Conservation (phyloP, 805 yeast species). For the Dipodascopsis uninucleata region DNA sequence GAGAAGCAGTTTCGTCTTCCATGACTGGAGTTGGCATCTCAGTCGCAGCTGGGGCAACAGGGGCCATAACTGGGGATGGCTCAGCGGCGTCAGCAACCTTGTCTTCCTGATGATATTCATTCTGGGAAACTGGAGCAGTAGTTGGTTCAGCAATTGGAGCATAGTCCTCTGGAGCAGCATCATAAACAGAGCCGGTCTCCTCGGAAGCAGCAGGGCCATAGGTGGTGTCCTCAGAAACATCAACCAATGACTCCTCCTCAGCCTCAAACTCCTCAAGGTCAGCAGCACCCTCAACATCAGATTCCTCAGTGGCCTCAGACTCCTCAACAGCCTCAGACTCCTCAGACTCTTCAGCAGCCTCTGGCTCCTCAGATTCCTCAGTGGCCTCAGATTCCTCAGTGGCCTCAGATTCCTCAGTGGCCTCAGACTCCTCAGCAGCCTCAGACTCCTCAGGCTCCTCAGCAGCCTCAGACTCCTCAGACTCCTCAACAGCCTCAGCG, state of each 20-base stretch:
- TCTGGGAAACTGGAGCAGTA: slow-evolving; percentile 10
- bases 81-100: too few relatives aligned
- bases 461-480: not conserved
- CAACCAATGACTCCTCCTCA: not conserved
- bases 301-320: not conserved
- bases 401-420: slow-evolving; percentile 3
- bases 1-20: slow-evolving; percentile 4
- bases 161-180: not conserved
- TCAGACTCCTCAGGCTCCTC: slow-evolving; percentile 4
- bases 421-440: not conserved
- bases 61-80: slow-evolving; percentile 13
- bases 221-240: slow-evolving; percentile 14
- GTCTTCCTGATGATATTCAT: slow-evolving; percentile 6
- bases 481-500: slow-evolving; percentile 5
- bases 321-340: slow-evolving; percentile 51
- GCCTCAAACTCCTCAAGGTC: not conserved
- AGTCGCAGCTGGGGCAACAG: slow-evolving; percentile 7
- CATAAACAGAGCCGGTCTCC: slow-evolving; percentile 7
- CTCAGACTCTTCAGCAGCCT: not conserved
- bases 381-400: slow-evolving; percentile 1
- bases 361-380: slow-evolving; percentile 11
- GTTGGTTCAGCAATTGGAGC: slow-evolving; percentile 11
- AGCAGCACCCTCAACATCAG: not conserved
- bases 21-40: slow-evolving; percentile 3
- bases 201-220: slow-evolving; percentile 18